Conservation (phyloP, 2,329 filamentous ascomycete genomes). For the Lachnellula occidentalis region DNA sequence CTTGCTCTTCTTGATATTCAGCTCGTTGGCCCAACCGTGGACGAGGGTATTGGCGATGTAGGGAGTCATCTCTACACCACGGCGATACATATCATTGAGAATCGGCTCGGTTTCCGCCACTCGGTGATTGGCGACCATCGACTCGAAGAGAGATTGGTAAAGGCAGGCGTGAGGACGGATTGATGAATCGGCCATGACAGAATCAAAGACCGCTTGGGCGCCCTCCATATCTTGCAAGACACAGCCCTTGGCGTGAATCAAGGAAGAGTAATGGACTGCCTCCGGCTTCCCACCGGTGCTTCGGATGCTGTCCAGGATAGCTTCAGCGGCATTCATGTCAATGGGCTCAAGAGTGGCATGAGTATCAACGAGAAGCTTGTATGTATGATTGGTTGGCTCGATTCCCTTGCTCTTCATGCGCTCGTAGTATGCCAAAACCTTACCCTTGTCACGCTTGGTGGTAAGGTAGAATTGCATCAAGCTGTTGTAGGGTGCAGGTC, state of each 20-base stretch:
- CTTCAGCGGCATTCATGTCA: constrained; percentile 81
- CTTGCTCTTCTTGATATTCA: constrained; percentile 73
- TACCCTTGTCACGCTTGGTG: constrained; percentile 90
- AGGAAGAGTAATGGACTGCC: constrained; percentile 88
- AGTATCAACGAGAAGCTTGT: constrained; percentile 94
- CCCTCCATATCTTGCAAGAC: constrained; percentile 86
- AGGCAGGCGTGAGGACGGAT: constrained; percentile 76
- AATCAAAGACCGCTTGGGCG: constrained; percentile 76
- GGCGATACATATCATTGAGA: constrained; percentile 67
- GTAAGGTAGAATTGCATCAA: constrained; percentile 99
- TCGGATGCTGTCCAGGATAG: constrained; percentile 73
- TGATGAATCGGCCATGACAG: constrained; percentile 61
- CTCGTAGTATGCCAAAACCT: constrained; percentile 91
- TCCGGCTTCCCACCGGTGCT: constrained; percentile 71
- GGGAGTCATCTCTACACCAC: constrained; percentile 78
- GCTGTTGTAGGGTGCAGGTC: constrained; percentile 95
- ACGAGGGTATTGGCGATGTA: constrained; percentile 99
- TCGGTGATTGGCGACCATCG: constrained; percentile 90
- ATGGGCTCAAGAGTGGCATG: constrained; percentile 90
- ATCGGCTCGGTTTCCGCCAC: constrained; percentile 71
- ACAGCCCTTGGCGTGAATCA: constrained; percentile 94
- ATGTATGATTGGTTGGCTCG: constrained; percentile 88
- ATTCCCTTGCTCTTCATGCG: constrained; percentile 88
- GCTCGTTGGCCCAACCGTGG: constrained; percentile 87
- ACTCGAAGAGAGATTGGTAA: constrained; percentile 95